A percentile compares a stretch with the other conserved stretches of the same genome.
phyloP scores from a whole-genome alignment of 352 stramenopile genomes.

The Saprolegnia diclina region DNA sequence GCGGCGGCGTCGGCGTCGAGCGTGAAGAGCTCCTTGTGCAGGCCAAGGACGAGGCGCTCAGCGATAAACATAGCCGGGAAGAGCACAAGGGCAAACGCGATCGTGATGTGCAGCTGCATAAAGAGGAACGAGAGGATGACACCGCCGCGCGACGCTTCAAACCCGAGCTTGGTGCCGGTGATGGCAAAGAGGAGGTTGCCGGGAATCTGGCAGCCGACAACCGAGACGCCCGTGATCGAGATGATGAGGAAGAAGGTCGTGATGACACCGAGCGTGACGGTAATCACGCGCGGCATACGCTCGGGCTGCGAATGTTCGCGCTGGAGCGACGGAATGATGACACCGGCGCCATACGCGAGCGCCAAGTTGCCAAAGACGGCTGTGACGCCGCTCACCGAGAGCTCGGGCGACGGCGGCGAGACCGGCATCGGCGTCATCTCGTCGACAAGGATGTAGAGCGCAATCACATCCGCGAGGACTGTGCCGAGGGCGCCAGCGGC shows the following conservation, averaged over 20 bases:
- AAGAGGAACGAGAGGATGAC: constrained; percentile 11
- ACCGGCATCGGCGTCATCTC: constrained; percentile 1
- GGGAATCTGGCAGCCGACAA: constrained; percentile 22
- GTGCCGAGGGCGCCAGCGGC: constrained; percentile 18
- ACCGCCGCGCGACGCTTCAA: not conserved
- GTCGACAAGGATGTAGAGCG: constrained; percentile 5
- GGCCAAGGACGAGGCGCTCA: constrained; percentile 19
- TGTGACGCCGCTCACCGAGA: constrained; percentile 28
- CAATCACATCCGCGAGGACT: constrained; percentile 20
- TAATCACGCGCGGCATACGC: constrained; percentile 20
- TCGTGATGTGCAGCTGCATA: constrained; percentile 24
- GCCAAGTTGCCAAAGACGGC: constrained; percentile 23
- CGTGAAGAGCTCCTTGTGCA: constrained; percentile 11
- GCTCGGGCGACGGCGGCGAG: constrained; percentile 28
- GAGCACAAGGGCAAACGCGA: constrained; percentile 19
- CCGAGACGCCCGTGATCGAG: constrained; percentile 3
- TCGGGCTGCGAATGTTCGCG: constrained; percentile 10
- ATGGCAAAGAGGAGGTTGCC: constrained; percentile 27
- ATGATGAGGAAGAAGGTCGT: constrained; percentile 16
- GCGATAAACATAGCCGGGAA: constrained; percentile 11
- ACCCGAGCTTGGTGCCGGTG: constrained; percentile 1
- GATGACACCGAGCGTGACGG: constrained; percentile 8
- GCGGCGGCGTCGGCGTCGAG: too few relatives aligned
- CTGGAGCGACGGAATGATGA: constrained; percentile 22
- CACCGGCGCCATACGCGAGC: constrained; percentile 17